Percentiles rank a stretch among this genome's conserved stretches.
Evolutionary conservation across 371 early-diverging fungal species (phyloP).

Genomic region (Lichtheimia ramosa): DNA sequence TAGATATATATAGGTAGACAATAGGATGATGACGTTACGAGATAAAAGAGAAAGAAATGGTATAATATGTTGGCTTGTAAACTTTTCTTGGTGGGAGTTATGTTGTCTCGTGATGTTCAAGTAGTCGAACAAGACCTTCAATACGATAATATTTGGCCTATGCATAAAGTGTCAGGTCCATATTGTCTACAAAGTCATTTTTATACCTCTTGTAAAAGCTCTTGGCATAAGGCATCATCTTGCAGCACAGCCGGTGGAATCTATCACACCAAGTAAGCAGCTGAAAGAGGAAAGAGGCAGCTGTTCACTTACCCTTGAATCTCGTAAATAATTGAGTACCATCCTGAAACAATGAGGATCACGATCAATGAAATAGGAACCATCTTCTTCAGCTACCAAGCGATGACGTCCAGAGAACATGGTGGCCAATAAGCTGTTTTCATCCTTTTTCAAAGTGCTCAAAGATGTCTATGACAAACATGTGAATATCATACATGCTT

Average conservation of each 20-base stretch:
- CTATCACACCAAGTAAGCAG: constrained; percentile 7
- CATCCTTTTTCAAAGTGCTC: constrained; percentile 35
- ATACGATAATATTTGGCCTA: constrained; percentile 45
- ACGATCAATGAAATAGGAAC: constrained; percentile 44
- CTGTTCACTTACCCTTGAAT: constrained; percentile 22
- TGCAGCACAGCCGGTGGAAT: constrained; percentile 31
- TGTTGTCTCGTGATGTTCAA: constrained; percentile 1
- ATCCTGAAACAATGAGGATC: constrained; percentile 37
- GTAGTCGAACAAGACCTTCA: constrained; percentile 27
- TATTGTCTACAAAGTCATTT: no score
- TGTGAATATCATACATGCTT: background rate
- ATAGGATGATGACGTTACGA: no score
- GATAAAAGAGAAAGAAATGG: no score
- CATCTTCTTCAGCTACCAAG: constrained; percentile 31
- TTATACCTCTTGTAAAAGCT: constrained; percentile 41
- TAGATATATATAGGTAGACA: no score
- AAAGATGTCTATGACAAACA: constrained; percentile 26
- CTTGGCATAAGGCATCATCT: constrained; percentile 34
- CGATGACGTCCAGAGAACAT: constrained; percentile 47
- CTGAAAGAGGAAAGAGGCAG: no score
- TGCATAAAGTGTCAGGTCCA: background rate
- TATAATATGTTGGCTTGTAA: no score
- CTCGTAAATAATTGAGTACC: constrained; percentile 36
- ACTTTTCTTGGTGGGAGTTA: no score
- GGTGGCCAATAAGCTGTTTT: constrained; percentile 34